Conservation (phyloP, 2,329 filamentous ascomycete genomes). For the Diaporthe citri region DNA sequence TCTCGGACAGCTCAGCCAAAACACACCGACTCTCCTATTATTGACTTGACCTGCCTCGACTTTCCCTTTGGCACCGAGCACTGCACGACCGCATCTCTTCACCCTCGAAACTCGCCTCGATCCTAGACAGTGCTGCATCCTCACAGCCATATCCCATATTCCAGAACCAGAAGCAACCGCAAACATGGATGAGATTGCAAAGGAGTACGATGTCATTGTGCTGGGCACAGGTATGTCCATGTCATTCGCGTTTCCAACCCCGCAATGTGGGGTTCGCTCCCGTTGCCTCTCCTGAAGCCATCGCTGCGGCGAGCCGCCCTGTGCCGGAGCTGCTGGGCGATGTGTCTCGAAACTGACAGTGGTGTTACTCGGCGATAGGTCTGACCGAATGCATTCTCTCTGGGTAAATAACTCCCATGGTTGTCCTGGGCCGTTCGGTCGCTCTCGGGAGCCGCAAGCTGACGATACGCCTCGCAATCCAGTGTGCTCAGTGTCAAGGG, state of each 20-base stretch:
- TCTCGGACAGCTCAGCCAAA: slow-evolving; percentile 36
- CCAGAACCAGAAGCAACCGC: slow-evolving; percentile 36
- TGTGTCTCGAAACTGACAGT: slow-evolving; percentile 38
- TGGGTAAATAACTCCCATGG: slow-evolving; percentile 71
- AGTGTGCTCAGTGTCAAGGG: slow-evolving; percentile 98
- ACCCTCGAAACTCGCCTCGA: slow-evolving; percentile 37
- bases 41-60: slow-evolving; percentile 33
- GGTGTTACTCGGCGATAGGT: slow-evolving; percentile 65
- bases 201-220: slow-evolving; percentile 98
- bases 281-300: slow-evolving; percentile 36
- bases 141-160: slow-evolving; percentile 41
- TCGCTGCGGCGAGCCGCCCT: slow-evolving; percentile 43
- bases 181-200: slow-evolving; percentile 96
- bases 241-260: slow-evolving; percentile 41
- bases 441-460: slow-evolving; percentile 8
- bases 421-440: background rate
- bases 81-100: slow-evolving; percentile 24
- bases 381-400: slow-evolving; percentile 99
- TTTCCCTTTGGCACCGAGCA: slow-evolving; percentile 31
- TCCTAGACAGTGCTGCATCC: slow-evolving; percentile 20
- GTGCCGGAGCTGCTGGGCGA: slow-evolving; percentile 8
- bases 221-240: slow-evolving; percentile 88
- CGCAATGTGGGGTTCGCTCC: slow-evolving; percentile 44
- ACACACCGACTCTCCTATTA: slow-evolving; percentile 37
- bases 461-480: slow-evolving; percentile 39